Conservation (phyloP, 1,139 yeast species). For the Taphrina pruni region DNA sequence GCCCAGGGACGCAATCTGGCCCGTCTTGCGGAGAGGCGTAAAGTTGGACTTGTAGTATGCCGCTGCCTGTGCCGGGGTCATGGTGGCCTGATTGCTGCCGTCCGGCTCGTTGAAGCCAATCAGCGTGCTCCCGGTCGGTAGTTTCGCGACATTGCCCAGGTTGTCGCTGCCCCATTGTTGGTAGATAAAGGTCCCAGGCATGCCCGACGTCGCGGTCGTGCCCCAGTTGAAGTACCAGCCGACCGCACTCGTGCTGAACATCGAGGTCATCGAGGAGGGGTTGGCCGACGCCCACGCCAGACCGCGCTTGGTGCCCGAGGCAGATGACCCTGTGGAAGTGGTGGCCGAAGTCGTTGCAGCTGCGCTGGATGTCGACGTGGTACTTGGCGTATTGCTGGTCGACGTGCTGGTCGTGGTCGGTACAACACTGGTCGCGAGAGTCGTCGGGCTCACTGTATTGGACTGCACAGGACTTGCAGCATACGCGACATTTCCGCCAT, state of each 20-base stretch:
- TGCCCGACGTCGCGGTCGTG: slow-evolving; percentile 22
- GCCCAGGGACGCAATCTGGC: slow-evolving; percentile 31
- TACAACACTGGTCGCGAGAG: slow-evolving; percentile 1
- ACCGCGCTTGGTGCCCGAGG: slow-evolving; percentile 25
- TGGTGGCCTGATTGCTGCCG: slow-evolving; percentile 29
- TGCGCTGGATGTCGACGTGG: slow-evolving; percentile 8
- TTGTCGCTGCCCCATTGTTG: slow-evolving; percentile 38
- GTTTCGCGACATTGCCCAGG: slow-evolving; percentile 12
- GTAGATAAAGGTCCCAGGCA: slow-evolving; percentile 22
- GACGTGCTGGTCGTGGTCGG: background rate
- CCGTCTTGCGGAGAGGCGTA: slow-evolving; percentile 41
- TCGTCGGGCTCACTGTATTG: background rate
- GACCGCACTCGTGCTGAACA: slow-evolving; percentile 16
- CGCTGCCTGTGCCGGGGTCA: slow-evolving; percentile 39
- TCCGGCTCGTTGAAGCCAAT: slow-evolving; percentile 43
- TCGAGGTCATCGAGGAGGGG: slow-evolving; percentile 15
- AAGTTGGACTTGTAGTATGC: slow-evolving; percentile 33
- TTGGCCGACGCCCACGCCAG: slow-evolving; percentile 34
- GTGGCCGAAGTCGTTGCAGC: slow-evolving; percentile 23
- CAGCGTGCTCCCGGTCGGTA: slow-evolving; percentile 38
- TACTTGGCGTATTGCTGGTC: background rate
- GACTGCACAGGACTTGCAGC: background rate
- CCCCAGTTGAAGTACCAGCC: slow-evolving; percentile 43
- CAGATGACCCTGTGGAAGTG: background rate
- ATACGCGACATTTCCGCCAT: background rate